Percentiles rank a stretch among this genome's conserved stretches.
phyloP scores from a whole-genome alignment of 305 asterid genomes.

The Withania somnifera region DNA sequence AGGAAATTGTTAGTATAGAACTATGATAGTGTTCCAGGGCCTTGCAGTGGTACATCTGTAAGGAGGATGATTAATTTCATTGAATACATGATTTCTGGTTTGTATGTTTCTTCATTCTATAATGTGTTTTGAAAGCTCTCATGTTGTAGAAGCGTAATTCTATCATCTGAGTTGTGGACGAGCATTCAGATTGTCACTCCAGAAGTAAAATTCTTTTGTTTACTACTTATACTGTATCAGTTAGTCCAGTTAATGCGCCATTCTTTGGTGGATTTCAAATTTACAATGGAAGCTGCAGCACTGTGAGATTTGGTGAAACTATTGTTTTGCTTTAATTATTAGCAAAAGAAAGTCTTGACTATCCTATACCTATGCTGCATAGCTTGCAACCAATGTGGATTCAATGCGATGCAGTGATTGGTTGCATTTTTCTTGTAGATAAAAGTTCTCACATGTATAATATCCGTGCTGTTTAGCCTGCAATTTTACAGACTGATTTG shows the following conservation, averaged over 20 bases:
- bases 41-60: neutral
- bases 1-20: neutral
- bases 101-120: neutral
- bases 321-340: neutral
- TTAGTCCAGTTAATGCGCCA: too few relatives aligned
- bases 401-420: neutral
- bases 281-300: too few relatives aligned
- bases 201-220: too few relatives aligned
- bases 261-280: too few relatives aligned
- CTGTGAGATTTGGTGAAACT: neutral
- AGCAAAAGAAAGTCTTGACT: neutral
- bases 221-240: too few relatives aligned
- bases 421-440: neutral
- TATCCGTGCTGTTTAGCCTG: neutral
- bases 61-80: neutral
- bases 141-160: neutral
- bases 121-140: neutral
- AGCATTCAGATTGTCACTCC: neutral
- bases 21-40: neutral
- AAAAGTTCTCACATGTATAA: neutral
- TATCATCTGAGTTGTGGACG: neutral
- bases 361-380: neutral
- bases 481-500: neutral
- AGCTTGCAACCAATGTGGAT: neutral
- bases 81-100: neutral